These are phyloP conservation scores for Bolboschoenus planiculmis DNA, from an alignment of 176 grass and related monocot genomes.

Conservation along the genomic window DNA sequence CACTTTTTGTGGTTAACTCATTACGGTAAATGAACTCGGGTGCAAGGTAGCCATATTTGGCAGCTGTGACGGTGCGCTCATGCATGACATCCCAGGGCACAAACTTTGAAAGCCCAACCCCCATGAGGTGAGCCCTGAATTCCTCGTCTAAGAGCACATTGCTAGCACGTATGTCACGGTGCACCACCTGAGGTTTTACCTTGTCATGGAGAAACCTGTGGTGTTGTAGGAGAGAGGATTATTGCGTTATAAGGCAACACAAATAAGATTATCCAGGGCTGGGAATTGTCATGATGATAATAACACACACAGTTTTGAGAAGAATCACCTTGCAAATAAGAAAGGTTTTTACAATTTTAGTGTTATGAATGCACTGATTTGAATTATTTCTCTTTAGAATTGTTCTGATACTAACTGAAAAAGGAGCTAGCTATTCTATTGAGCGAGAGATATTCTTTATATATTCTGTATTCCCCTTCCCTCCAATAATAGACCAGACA, in stretches of 20 bases:
- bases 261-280: not conserved
- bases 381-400: not conserved
- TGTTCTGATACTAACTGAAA: not conserved
- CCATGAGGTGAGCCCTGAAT: slow-evolving; percentile 96
- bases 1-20: slow-evolving; percentile 89
- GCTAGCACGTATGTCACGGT: slow-evolving; percentile 91
- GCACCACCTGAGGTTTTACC: slow-evolving; percentile 95
- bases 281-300: not conserved
- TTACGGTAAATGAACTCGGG: slow-evolving; percentile 97
- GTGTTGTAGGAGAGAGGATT: not conserved
- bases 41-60: slow-evolving; percentile 87
- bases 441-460: not conserved
- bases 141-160: slow-evolving; percentile 91
- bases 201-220: slow-evolving; percentile 93
- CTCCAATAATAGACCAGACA: not conserved
- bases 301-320: not conserved
- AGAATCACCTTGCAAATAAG: not conserved
- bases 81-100: slow-evolving; percentile 99
- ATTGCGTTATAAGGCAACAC: not conserved
- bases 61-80: slow-evolving; percentile 79
- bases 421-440: not conserved
- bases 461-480: not conserved
- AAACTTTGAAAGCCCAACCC: slow-evolving; percentile 82
- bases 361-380: not conserved
- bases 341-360: not conserved